Conservation (phyloP, 129 eudicot genomes). For the Erigeron canadensis region DNA sequence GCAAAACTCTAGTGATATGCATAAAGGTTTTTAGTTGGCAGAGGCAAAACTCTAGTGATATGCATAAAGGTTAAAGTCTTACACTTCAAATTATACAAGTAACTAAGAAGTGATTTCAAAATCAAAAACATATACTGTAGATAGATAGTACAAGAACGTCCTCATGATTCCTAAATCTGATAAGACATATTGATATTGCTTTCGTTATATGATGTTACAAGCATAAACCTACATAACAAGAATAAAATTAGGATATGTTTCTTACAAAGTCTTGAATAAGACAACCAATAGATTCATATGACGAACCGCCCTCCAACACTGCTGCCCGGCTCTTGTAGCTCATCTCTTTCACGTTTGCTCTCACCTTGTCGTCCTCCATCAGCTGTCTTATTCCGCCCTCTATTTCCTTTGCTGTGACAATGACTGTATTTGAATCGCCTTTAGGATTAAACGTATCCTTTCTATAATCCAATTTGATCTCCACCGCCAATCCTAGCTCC, state of each 20-base stretch:
- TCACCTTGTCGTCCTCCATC: conserved; percentile 20
- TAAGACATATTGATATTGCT: too few relatives aligned
- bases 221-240: too few relatives aligned
- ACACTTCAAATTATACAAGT: too few relatives aligned
- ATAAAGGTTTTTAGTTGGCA: too few relatives aligned
- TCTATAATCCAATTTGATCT: conserved; percentile 20
- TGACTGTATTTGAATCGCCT: neutral
- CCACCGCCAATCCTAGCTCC: conserved; percentile 23
- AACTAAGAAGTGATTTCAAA: too few relatives aligned
- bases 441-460: neutral
- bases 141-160: too few relatives aligned
- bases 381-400: conserved; percentile 29
- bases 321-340: conserved; percentile 32
- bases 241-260: neutral
- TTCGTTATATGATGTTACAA: too few relatives aligned
- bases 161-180: too few relatives aligned
- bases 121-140: too few relatives aligned
- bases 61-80: too few relatives aligned
- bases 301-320: conserved; percentile 38
- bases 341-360: conserved; percentile 34
- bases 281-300: conserved; percentile 18
- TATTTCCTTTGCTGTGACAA: conserved; percentile 18
- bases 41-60: too few relatives aligned
- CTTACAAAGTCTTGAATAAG: conserved; percentile 19
- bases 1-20: too few relatives aligned